Conservation (phyloP, 1,139 yeast species). For the Blastobotrys serpentis region DNA sequence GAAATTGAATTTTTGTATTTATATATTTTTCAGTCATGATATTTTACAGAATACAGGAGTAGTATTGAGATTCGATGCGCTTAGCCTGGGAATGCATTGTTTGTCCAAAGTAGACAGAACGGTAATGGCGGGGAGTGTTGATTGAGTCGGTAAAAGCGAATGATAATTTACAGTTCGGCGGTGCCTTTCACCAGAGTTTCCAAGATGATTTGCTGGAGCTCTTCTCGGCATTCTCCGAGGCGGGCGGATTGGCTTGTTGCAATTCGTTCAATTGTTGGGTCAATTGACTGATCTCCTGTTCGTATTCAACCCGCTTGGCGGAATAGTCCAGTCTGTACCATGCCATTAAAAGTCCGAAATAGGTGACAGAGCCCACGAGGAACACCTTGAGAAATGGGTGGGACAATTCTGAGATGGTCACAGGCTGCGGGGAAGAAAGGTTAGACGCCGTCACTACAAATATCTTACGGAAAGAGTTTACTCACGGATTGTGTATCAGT, state of each 20-base stretch:
- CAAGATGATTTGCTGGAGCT: conserved; percentile 8
- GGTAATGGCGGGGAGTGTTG: too few species aligned
- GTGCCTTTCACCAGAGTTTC: conserved; percentile 5
- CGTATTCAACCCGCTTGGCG: conserved; percentile 14
- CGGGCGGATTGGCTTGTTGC: conserved; percentile 1
- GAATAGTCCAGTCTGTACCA: conserved; percentile 25
- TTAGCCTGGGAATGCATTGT: too few species aligned
- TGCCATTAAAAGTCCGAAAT: conserved; percentile 25
- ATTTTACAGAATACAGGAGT: too few species aligned
- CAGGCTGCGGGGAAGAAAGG: conserved; percentile 2
- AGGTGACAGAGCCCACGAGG: conserved; percentile 24
- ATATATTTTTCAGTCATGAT: too few species aligned
- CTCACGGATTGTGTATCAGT: not conserved
- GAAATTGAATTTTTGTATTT: too few species aligned
- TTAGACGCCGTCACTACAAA: not conserved
- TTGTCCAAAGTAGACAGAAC: too few species aligned
- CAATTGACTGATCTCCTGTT: conserved; percentile 6
- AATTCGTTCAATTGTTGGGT: conserved; percentile 5
- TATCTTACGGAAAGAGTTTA: too few species aligned
- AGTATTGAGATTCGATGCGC: too few species aligned
- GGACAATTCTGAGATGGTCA: conserved; percentile 4
- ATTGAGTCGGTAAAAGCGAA: too few species aligned
- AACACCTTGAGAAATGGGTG: conserved; percentile 26
- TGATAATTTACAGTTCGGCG: too few species aligned
- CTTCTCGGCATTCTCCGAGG: not conserved